phyloP scores from a whole-genome alignment of 164 flowering plant species.

The Sedum album region DNA sequence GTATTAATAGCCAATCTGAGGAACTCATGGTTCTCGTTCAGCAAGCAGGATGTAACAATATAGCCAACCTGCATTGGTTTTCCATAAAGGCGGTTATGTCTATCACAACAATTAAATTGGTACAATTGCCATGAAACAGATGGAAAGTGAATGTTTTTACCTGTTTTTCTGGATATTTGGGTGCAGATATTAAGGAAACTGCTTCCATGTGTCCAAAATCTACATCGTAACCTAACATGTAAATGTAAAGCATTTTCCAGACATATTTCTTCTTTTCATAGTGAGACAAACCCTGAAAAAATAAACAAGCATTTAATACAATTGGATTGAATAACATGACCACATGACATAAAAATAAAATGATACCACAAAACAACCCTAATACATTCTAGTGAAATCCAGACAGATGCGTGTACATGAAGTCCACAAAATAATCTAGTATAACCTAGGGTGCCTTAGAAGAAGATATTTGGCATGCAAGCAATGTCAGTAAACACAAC shows the following conservation, averaged over 20 bases:
- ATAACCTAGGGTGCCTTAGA: background rate
- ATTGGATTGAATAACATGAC: background rate
- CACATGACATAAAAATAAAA: background rate
- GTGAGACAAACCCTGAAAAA: slow-evolving; percentile 69
- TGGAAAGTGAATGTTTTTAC: too few relatives aligned
- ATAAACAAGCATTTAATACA: background rate
- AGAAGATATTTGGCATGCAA: background rate
- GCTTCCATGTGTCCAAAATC: slow-evolving; percentile 99
- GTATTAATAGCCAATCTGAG: slow-evolving; percentile 90
- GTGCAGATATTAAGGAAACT: slow-evolving; percentile 95
- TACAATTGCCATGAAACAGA: too few relatives aligned
- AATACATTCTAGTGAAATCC: background rate
- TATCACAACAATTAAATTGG: too few relatives aligned
- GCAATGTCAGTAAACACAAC: background rate
- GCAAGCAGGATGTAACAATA: slow-evolving; percentile 84
- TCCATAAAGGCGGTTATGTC: too few relatives aligned
- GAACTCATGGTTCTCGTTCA: slow-evolving; percentile 96
- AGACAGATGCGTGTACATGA: background rate
- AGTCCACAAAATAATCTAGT: background rate
- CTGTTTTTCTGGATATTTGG: slow-evolving; percentile 99
- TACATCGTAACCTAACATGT: slow-evolving; percentile 97
- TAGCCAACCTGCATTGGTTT: slow-evolving; percentile 84
- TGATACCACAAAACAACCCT: background rate
- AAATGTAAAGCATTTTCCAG: slow-evolving; percentile 98
- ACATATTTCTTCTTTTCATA: slow-evolving; percentile 99